Percentiles rank a stretch among this genome's conserved stretches.
Conservation (phyloP, 2,329 filamentous ascomycete species). For the Fusarium metavorans region DNA sequence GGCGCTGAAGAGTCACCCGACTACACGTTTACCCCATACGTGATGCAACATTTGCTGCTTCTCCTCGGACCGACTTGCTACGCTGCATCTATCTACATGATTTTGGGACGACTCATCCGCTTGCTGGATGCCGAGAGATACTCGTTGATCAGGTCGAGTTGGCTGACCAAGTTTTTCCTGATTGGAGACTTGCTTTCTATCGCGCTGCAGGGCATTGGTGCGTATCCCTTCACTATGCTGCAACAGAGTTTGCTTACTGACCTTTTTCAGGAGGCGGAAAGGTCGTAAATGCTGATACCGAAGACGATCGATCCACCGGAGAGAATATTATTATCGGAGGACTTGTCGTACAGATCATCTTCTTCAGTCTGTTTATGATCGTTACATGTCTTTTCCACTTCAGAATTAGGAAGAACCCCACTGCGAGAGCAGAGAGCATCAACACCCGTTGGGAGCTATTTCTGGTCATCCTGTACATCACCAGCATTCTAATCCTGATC, state of each 20-base stretch:
- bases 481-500: slow-evolving; percentile 50
- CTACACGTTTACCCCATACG: slow-evolving; percentile 46
- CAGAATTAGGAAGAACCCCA: not conserved
- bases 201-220: slow-evolving; percentile 32
- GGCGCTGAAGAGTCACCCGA: slow-evolving; percentile 53
- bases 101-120: slow-evolving; percentile 52
- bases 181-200: slow-evolving; percentile 60
- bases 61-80: slow-evolving; percentile 53
- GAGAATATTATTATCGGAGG: slow-evolving; percentile 62
- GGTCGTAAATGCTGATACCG: slow-evolving; percentile 16
- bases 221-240: not conserved
- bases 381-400: slow-evolving; percentile 47
- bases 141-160: slow-evolving; percentile 54
- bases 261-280: slow-evolving; percentile 14
- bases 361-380: slow-evolving; percentile 64
- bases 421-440: not conserved
- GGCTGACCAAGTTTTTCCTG: slow-evolving; percentile 63
- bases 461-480: slow-evolving; percentile 26
- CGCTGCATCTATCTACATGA: slow-evolving; percentile 59
- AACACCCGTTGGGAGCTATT: slow-evolving; percentile 38
- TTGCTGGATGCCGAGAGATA: slow-evolving; percentile 50
- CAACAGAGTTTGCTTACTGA: no score
- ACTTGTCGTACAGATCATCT: slow-evolving; percentile 64
- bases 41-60: slow-evolving; percentile 52
- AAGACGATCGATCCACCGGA: slow-evolving; percentile 45